Conservation (phyloP, 2,329 filamentous ascomycete species). For the Cercospora zeae-maydis region DNA sequence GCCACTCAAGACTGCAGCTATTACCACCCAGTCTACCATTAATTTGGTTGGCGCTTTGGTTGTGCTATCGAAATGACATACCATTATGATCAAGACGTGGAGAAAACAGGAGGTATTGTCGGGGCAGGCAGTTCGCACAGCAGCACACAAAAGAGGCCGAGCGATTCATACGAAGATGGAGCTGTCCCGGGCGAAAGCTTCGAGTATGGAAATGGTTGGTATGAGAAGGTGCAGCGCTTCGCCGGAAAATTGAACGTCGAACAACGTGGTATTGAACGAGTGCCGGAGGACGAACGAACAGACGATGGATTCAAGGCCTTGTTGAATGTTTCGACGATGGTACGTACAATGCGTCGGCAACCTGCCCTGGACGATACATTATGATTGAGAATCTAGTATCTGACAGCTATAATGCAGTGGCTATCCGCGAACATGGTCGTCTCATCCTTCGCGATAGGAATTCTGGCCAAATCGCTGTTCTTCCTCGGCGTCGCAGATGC, state of each 20-base stretch:
- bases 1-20: neutral
- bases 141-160: constrained; percentile 17
- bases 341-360: constrained; percentile 33
- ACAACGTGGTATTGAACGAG: constrained; percentile 71
- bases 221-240: constrained; percentile 59
- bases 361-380: too few relatives aligned
- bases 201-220: constrained; percentile 53
- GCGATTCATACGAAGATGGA: constrained; percentile 38
- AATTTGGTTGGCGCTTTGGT: neutral
- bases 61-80: constrained; percentile 11
- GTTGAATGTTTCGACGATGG: constrained; percentile 68
- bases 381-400: neutral
- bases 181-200: constrained; percentile 59
- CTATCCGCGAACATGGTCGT: constrained; percentile 75
- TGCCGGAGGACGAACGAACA: constrained; percentile 65
- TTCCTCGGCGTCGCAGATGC: constrained; percentile 69
- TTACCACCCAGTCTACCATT: constrained; percentile 1
- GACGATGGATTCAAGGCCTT: constrained; percentile 54
- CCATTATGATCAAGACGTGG: constrained; percentile 20
- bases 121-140: constrained; percentile 8
- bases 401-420: constrained; percentile 52
- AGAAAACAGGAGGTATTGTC: constrained; percentile 21
- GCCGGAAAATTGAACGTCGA: constrained; percentile 66
- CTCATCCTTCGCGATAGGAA: constrained; percentile 71
- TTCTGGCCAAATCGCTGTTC: constrained; percentile 67